These are phyloP conservation scores for Cucurbita moschata DNA, from an alignment of 306 rosid species.

Conservation along the genomic window DNA sequence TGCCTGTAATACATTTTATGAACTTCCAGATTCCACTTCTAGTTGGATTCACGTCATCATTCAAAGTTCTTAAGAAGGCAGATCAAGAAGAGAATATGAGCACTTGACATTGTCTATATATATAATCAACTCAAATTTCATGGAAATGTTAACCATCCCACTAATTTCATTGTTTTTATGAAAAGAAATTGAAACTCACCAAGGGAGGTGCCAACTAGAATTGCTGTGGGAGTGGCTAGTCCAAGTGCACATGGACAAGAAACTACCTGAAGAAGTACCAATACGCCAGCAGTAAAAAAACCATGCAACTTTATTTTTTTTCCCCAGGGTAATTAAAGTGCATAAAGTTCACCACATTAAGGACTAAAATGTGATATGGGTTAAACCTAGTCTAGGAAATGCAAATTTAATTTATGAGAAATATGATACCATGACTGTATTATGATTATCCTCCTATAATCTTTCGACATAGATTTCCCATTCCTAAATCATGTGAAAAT, in stretches of 20 bases:
- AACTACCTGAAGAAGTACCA: conserved; percentile 52
- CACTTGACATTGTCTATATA: neutral
- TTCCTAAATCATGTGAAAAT: neutral
- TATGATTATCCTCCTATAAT: neutral
- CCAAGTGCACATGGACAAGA: conserved; percentile 98
- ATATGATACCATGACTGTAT: neutral
- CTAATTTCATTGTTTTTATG: neutral
- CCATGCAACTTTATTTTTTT: neutral
- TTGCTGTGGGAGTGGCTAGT: conserved; percentile 98
- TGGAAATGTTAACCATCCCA: neutral
- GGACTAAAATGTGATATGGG: neutral
- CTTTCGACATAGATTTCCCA: neutral
- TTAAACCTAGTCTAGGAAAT: neutral
- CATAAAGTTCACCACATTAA: neutral
- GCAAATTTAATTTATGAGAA: neutral
- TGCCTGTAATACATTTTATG: neutral
- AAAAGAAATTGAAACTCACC: conserved; percentile 27
- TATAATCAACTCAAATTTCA: neutral
- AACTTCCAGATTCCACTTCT: neutral
- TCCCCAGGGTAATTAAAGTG: neutral
- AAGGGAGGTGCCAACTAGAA: conserved; percentile 90
- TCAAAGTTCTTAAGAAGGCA: neutral
- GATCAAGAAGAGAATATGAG: neutral
- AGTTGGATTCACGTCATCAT: neutral
- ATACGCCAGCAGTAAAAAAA: neutral